These are phyloP conservation scores for Rhynchosporium secalis DNA, from an alignment of 2,329 filamentous ascomycete species.

Conservation along the genomic window DNA sequence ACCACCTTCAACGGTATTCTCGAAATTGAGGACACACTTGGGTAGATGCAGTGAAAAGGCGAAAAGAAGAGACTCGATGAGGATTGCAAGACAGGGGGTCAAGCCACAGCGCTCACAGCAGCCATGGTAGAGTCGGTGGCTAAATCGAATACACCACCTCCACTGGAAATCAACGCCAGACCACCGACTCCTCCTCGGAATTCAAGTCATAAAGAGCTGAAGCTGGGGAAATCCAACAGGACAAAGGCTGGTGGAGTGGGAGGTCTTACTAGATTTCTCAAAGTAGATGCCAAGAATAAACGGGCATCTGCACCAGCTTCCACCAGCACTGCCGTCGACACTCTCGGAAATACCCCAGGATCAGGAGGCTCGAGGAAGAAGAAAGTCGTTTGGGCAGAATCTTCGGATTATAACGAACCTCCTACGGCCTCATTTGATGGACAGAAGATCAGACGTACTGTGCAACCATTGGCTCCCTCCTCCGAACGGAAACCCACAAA, in stretches of 20 bases:
- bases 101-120: constrained; percentile 35
- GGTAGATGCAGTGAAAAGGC: not conserved
- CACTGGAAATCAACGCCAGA: constrained; percentile 55
- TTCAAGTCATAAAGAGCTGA: constrained; percentile 41
- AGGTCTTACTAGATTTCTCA: constrained; percentile 37
- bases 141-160: constrained; percentile 42
- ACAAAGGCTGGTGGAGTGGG: constrained; percentile 21
- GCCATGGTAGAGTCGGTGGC: constrained; percentile 38
- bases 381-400: constrained; percentile 65
- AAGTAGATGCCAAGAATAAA: constrained; percentile 30
- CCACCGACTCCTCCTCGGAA: constrained; percentile 66
- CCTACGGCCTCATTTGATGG: constrained; percentile 34
- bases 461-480: constrained; percentile 33
- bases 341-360: constrained; percentile 25
- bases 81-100: constrained; percentile 19
- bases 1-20: constrained; percentile 3
- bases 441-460: constrained; percentile 16
- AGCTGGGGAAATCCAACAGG: constrained; percentile 28
- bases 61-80: constrained; percentile 23
- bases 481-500: constrained; percentile 57
- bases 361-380: constrained; percentile 41
- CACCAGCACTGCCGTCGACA: constrained; percentile 39
- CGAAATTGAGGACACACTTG: constrained; percentile 12
- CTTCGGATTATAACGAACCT: constrained; percentile 54
- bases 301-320: constrained; percentile 20